These are phyloP conservation scores for Exophiala mesophila DNA, from an alignment of 2,329 filamentous ascomycete species.

Conservation along the genomic window DNA sequence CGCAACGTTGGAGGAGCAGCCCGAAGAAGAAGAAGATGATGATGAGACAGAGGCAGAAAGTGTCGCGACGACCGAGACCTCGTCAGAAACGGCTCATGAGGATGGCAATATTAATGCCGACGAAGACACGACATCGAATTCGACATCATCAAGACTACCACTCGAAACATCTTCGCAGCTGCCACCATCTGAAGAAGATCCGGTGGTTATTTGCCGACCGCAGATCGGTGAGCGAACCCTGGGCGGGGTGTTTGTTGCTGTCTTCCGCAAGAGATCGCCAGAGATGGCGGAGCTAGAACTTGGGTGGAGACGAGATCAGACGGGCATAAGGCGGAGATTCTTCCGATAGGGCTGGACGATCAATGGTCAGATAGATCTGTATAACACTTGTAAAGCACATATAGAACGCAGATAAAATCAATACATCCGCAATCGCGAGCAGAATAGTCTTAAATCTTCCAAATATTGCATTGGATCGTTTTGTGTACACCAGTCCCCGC, in stretches of 20 bases:
- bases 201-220: constrained; percentile 49
- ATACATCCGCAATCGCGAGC: too few species aligned
- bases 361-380: too few species aligned
- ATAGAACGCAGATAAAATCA: too few species aligned
- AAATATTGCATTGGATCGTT: too few species aligned
- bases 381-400: too few species aligned
- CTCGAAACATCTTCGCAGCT: neutral
- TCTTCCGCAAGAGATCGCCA: constrained; percentile 39
- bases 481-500: too few species aligned
- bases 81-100: neutral
- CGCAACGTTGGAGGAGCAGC: neutral
- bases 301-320: constrained; percentile 13
- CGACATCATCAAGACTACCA: constrained; percentile 2
- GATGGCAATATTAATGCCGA: neutral
- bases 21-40: constrained; percentile 11
- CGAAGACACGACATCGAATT: neutral
- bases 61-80: neutral
- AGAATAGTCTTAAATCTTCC: too few species aligned
- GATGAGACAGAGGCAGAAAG: neutral
- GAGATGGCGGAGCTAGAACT: constrained; percentile 4
- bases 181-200: constrained; percentile 24
- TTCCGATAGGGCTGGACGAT: neutral
- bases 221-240: constrained; percentile 45
- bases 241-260: constrained; percentile 49
- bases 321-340: constrained; percentile 3